Percentiles rank a stretch among this genome's conserved stretches.
Evolutionary conservation across 2,329 filamentous ascomycete species (phyloP).

Genomic region (Hypoxylon sp.): DNA sequence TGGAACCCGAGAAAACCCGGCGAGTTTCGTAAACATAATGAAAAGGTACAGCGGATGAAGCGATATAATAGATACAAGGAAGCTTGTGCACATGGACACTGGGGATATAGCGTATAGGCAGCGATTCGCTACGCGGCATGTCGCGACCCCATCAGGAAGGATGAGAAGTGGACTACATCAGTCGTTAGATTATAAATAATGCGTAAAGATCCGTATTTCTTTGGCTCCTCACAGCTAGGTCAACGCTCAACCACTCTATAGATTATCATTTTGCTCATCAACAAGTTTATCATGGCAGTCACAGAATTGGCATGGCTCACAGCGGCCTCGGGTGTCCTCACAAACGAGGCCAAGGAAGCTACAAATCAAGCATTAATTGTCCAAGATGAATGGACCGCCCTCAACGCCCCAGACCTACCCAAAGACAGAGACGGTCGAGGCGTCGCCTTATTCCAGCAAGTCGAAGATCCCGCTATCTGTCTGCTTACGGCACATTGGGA

Average conservation of each 20-base stretch:
- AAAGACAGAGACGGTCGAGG: constrained; percentile 56
- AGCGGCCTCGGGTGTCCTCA: constrained; percentile 50
- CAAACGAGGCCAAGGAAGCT: constrained; percentile 54
- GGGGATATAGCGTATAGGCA: constrained; percentile 5
- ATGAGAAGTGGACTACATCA: background rate
- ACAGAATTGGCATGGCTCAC: constrained; percentile 53
- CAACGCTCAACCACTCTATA: background rate
- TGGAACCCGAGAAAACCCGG: background rate
- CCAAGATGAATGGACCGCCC: constrained; percentile 61
- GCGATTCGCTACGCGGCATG: constrained; percentile 9
- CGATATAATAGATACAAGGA: background rate
- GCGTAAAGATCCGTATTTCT: background rate
- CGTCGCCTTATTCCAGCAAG: constrained; percentile 55
- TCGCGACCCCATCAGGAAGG: background rate
- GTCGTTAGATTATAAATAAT: background rate
- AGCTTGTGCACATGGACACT: background rate
- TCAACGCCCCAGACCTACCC: constrained; percentile 55
- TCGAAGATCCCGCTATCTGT: constrained; percentile 57
- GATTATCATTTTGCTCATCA: background rate
- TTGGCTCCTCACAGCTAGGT: background rate
- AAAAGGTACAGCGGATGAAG: background rate
- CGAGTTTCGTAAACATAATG: background rate
- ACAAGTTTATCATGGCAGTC: constrained; percentile 40
- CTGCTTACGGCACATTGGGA: constrained; percentile 64
- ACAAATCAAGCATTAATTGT: constrained; percentile 54